Base-by-base conservation (phyloP, 108 stramenopile species). In the Stephanodiscus triporus region DNA sequence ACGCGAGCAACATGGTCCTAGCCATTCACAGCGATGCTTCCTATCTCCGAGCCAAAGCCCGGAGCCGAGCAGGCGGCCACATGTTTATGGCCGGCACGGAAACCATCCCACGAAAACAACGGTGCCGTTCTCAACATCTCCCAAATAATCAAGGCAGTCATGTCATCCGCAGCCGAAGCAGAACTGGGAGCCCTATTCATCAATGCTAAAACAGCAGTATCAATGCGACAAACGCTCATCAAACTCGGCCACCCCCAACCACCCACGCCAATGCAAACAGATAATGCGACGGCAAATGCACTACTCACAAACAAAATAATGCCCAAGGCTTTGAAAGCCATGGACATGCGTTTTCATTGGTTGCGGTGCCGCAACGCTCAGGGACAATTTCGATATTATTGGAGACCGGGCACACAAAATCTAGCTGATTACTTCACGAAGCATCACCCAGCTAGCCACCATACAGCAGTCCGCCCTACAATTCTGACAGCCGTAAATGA, bases 341-440 rank as follows among this genome's bases (percentile, higher is more conserved):
- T 59, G 26, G 57, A 59, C 30, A 59, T 59, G 57, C 19, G 6
- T 19, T 49, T 49, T 7, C 48, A 49, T 7, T 49, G 48, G 48
- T 6, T 49, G 6, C 48, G 48, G n/a, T 19, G 24, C 30, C 57
- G 57, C 4, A 8, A 30, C 2, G 14, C 16, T 2, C 57, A 59
- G 9, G 24, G 24, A 2, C 57, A 59, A 32, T 59, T 30, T 24
- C 19, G 29, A 7, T 17, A 23, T 17, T 59, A 59, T 7, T 59
- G 57, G 57, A 3, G 29, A 24, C 50, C 48, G 2, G 48, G 48
- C 2, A 49, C 16, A 19, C 19, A n/a, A 49, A 49, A 49, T 19
- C 19, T 19, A 3, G 48, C 48, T 6, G 48, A 49, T 49, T 49
- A 49, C 48, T 49, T 16, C n/a, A 49, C 48, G 6, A 49, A 49